Base-by-base conservation (phyloP, 805 yeast species). In the Metschnikowia cubensis region DNA sequence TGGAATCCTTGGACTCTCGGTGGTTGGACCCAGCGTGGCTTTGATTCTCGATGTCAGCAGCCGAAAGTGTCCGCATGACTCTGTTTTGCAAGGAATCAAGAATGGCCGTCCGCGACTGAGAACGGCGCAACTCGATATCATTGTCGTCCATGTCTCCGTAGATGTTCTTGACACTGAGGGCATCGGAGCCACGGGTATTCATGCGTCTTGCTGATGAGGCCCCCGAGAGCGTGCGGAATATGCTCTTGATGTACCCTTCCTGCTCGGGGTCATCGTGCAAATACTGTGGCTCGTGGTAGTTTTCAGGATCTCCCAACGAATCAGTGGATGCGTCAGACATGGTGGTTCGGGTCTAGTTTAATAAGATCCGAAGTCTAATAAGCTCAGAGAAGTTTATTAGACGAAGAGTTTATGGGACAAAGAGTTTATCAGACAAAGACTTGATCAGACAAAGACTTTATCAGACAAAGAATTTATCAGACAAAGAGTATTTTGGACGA, bases 81-180 rank as follows among this genome's bases (percentile, higher is more conserved):
- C 73, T 49, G 18, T 61, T 57, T 44, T 69, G 61, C 33, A 67
- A 60, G 1, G 74, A 65, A n/a, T 65, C 66, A 21, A 76, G 59
- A 35, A 80, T 73, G 0, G 82, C 73, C 22, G 67, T 70, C 38
- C 72, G 64, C 1, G 83, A 77, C 25, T 65, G 67, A 7, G 75
- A 70, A 44, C 85, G 67, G 21, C 61, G 65, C 36, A 80, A 52
- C 4, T 66, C 63, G 17, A 79, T 69, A 45, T 67, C 66, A 14
- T 69, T 63, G 0, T 69, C 66, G 17, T 63, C 61, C 50, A 69
- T 53, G 29, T 69, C 70, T 6, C 76, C 78, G 52, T 76, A 78
- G 14, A 77, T 69, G 34, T 65, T 73, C 52, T 62, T 62, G 6
- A 66, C 70, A 3, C 70, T 62, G 54, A 59, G 67, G 11, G 57